Evolutionary conservation across 2,329 filamentous ascomycete species (phyloP).

Genomic region (Akanthomyces muscarius): DNA sequence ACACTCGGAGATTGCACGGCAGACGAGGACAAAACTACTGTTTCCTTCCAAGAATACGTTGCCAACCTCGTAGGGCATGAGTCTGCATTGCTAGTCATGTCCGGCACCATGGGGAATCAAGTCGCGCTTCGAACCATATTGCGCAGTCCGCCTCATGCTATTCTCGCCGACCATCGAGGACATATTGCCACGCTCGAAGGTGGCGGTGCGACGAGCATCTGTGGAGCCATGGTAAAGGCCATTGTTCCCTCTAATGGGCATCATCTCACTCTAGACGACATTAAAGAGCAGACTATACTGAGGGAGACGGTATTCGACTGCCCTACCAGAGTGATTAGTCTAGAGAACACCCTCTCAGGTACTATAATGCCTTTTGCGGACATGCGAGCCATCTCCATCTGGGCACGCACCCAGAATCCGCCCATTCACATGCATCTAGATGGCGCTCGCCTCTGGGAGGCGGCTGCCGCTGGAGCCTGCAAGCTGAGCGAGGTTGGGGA

Average conservation of each 20-base stretch:
- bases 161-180: conserved; percentile 69
- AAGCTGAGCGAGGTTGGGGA: conserved; percentile 67
- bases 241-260: conserved; percentile 64
- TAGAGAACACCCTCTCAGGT: conserved; percentile 79
- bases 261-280: conserved; percentile 70
- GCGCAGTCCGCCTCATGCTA: conserved; percentile 65
- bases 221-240: conserved; percentile 62
- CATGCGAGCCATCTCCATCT: conserved; percentile 60
- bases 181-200: conserved; percentile 69
- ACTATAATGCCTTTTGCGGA: conserved; percentile 71
- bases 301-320: conserved; percentile 68
- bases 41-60: conserved; percentile 62
- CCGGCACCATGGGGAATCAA: conserved; percentile 86
- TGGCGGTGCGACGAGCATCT: conserved; percentile 61
- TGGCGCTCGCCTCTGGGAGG: conserved; percentile 60
- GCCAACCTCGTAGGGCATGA: conserved; percentile 67
- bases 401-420: conserved; percentile 49
- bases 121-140: conserved; percentile 70
- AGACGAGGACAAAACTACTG: conserved; percentile 12
- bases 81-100: conserved; percentile 68
- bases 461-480: neutral
- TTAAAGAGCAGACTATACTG: conserved; percentile 59
- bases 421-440: conserved; percentile 68
- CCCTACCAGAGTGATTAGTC: conserved; percentile 70
- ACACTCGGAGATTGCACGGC: conserved; percentile 17